Base-by-base conservation (phyloP, 23 red algal genomes). In the Agarophyton chilense region DNA sequence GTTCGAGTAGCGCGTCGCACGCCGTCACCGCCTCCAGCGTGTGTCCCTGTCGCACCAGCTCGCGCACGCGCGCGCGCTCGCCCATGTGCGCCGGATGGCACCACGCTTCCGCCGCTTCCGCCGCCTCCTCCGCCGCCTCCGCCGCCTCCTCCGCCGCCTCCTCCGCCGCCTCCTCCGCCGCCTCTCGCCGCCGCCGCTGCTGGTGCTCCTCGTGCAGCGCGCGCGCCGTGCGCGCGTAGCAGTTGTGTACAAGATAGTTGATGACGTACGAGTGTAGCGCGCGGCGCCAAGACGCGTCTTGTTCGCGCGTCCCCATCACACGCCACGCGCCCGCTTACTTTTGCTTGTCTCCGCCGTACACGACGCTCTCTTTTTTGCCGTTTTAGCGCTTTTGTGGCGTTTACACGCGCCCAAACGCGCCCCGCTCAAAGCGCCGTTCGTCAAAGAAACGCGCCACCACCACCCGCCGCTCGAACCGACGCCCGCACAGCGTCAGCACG, bases 391-490 rank as follows among this genome's bases (percentile, higher is more conserved):
- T n/a, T n/a, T n/a, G n/a, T n/a, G n/a, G n/a, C n/a, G n/a, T n/a
- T n/a, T n/a, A n/a, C n/a, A n/a, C n/a, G n/a, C n/a, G n/a, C n/a
- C 68, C 45, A 35, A 74, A 74, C 68, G 17, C 49, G 35, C 77
- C 49, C 2, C n/a, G 35, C 10, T 80, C 86, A 86, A 95, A 95
- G 42, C 60, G 58, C 6, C 35, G n/a, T 35, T 89, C 93, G 70
- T 88, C 73, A 16, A 90, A 79, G 65, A 57, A 95, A 21, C 43
- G 53, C 0, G 93, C 79, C 19, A 47, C 40, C 33, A 95, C 87
- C 2, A 79, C 25, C n/a, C 76, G 74, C 13, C 64, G 78, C 22
- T 28, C 93, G 58, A 95, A 95, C 22, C 84, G 83, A 13, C 93
- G 54, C 22, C 93, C 93, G 26, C 38, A 2, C 63, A 95, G 43